Conservation (phyloP, 2,329 filamentous ascomycete species). For the Phyllosticta citrichinensis region DNA sequence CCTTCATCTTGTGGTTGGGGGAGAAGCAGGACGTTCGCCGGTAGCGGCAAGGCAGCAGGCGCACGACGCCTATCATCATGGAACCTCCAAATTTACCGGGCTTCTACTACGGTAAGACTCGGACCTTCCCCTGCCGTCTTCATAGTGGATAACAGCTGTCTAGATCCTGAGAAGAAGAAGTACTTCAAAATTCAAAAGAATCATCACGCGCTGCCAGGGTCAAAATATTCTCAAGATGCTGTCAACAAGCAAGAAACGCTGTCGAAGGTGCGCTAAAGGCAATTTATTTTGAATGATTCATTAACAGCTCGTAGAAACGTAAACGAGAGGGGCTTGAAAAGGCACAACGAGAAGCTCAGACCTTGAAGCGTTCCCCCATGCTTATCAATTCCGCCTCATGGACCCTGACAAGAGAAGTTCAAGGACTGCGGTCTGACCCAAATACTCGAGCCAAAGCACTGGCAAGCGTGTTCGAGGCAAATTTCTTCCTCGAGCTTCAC, state of each 20-base stretch:
- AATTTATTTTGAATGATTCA: neutral
- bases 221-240: conserved; percentile 34
- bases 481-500: neutral
- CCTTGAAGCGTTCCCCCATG: conserved; percentile 2
- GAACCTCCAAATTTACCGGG: conserved; percentile 31
- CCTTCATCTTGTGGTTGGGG: neutral
- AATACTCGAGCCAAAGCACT: conserved; percentile 6
- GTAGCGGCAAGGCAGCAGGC: neutral
- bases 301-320: neutral
- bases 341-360: neutral
- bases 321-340: conserved; percentile 3
- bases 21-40: neutral
- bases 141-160: neutral
- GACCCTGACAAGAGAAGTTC: conserved; percentile 1
- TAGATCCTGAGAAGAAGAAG: conserved; percentile 37
- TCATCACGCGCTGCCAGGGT: conserved; percentile 22
- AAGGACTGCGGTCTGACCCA: conserved; percentile 3
- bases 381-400: conserved; percentile 1
- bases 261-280: neutral
- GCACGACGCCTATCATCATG: neutral
- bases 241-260: conserved; percentile 19
- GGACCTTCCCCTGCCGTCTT: neutral
- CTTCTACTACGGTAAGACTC: conserved; percentile 33
- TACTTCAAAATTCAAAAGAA: conserved; percentile 39
- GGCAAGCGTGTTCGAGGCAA: neutral